phyloP scores from a whole-genome alignment of 208 protist species.

The Tritrichomonas musculus region DNA sequence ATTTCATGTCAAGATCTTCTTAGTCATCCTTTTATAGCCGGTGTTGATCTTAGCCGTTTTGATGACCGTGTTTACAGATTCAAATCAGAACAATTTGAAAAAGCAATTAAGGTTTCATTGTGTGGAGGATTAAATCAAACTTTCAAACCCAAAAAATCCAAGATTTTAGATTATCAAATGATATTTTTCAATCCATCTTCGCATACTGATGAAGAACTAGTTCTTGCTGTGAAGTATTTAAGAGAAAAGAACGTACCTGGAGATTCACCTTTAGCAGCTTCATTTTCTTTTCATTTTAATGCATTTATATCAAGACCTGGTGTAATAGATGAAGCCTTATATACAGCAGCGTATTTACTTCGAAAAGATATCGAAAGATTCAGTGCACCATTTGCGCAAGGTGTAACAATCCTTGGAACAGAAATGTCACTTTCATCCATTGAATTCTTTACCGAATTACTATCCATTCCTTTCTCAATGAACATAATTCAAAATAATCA shows the following conservation, averaged over 20 bases:
- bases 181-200: not conserved
- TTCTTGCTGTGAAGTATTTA: not conserved
- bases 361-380: not conserved
- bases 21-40: not conserved
- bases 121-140: not conserved
- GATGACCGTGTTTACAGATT: constrained; percentile 3
- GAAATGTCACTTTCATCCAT: not conserved
- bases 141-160: not conserved
- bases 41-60: not conserved
- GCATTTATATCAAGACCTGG: not conserved
- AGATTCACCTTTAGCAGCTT: not conserved
- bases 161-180: not conserved
- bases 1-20: not conserved
- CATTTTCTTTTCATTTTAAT: constrained; percentile 16
- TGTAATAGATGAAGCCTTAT: not conserved
- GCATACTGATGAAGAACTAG: not conserved
- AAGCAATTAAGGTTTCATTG: not conserved
- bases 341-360: not conserved
- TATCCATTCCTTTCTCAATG: not conserved
- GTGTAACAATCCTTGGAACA: not conserved
- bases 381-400: not conserved
- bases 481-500: not conserved
- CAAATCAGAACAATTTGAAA: not conserved
- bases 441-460: not conserved
- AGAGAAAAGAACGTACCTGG: not conserved